A percentile compares a stretch with the other conserved stretches of the same genome.
These are phyloP conservation scores for Cetraspora pellucida DNA, from an alignment of 192 early-diverging fungal species.

Conservation along the genomic window DNA sequence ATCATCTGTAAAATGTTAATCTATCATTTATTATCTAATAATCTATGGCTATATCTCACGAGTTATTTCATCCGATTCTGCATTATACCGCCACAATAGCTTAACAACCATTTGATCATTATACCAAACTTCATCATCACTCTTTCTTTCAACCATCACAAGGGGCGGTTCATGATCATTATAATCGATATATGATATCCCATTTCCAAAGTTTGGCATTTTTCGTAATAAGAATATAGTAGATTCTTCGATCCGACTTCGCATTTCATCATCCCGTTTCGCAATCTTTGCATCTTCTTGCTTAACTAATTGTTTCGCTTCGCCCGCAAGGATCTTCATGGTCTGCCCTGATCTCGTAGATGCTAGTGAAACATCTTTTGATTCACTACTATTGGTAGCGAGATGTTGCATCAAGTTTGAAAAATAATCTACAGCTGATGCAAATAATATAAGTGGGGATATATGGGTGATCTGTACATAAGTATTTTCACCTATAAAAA, in stretches of 20 bases:
- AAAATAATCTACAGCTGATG: slow-evolving; percentile 5
- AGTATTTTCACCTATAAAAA: neutral
- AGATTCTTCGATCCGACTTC: slow-evolving; percentile 1
- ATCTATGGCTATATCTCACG: too few relatives aligned
- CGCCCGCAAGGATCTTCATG: slow-evolving; percentile 6
- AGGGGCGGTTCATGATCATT: neutral
- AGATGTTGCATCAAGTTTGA: slow-evolving; percentile 12
- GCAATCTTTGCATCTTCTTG: slow-evolving; percentile 1
- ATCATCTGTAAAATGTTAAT: too few relatives aligned
- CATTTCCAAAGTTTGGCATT: neutral
- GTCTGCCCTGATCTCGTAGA: neutral
- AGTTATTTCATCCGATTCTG: neutral
- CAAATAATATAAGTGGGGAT: slow-evolving; percentile 15
- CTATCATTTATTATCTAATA: too few relatives aligned
- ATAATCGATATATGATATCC: too few relatives aligned
- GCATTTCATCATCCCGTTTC: slow-evolving; percentile 15
- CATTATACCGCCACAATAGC: neutral
- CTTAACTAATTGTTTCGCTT: slow-evolving; percentile 12
- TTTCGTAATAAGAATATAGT: neutral
- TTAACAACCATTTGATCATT: slow-evolving; percentile 9
- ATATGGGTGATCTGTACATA: slow-evolving; percentile 7
- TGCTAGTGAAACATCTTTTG: neutral
- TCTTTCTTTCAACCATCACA: neutral
- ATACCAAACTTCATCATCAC: slow-evolving; percentile 12
- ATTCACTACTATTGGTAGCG: neutral